These are phyloP conservation scores for Aphanomyces cochlioides DNA, from an alignment of 352 stramenopile species.

Conservation along the genomic window DNA sequence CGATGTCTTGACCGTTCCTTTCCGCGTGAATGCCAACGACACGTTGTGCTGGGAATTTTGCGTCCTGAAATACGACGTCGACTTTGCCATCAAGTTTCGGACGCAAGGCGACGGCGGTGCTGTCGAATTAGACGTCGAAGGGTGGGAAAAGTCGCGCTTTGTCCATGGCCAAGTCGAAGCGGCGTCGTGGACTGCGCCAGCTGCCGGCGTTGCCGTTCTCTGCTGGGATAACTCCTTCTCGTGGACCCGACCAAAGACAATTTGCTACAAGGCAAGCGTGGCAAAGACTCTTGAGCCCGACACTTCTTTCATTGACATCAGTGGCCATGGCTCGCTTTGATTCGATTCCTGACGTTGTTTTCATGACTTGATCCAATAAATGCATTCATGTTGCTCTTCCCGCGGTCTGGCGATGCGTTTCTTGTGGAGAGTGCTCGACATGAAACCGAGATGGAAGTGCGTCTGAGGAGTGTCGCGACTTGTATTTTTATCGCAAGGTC, in stretches of 20 bases:
- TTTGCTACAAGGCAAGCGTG: slow-evolving; percentile 77
- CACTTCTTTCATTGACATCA: slow-evolving; percentile 70
- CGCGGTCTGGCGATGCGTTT: too few species aligned
- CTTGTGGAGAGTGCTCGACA: too few species aligned
- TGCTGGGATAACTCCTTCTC: slow-evolving; percentile 72
- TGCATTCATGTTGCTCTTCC: too few species aligned
- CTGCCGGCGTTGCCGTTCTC: slow-evolving; percentile 65
- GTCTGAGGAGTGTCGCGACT: not conserved
- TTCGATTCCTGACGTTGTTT: too few species aligned
- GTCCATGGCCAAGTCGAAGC: slow-evolving; percentile 40
- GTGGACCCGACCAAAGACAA: slow-evolving; percentile 59
- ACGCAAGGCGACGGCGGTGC: slow-evolving; percentile 66
- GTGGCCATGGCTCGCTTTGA: slow-evolving; percentile 49
- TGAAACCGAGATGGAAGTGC: too few species aligned
- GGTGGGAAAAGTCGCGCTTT: slow-evolving; percentile 44
- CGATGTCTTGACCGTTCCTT: slow-evolving; percentile 56
- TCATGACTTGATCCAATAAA: too few species aligned
- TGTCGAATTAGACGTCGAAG: slow-evolving; percentile 44
- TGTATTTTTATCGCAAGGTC: not conserved
- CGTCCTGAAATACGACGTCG: slow-evolving; percentile 56
- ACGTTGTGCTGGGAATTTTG: slow-evolving; percentile 77
- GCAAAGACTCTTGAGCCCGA: slow-evolving; percentile 55
- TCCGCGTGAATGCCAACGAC: slow-evolving; percentile 64
- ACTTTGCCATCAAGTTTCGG: slow-evolving; percentile 67
- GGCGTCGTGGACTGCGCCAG: slow-evolving; percentile 56